A percentile compares a stretch with the other conserved stretches of the same genome.
Conservation (phyloP, 192 early-diverging fungal species). For the Funneliformis mosseae region DNA sequence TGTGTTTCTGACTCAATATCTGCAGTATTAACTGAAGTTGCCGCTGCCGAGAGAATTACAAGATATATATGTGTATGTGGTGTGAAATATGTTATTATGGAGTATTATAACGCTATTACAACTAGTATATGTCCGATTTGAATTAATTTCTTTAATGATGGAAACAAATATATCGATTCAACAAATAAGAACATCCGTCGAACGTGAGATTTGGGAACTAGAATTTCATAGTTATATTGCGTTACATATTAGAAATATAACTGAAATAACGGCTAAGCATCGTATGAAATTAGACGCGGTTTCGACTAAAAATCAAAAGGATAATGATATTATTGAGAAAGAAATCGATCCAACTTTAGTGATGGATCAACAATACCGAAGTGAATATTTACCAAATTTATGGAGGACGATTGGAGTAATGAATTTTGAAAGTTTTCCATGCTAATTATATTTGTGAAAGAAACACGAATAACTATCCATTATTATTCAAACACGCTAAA, state of each 20-base stretch:
- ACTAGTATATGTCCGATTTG: constrained; percentile 5
- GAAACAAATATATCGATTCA: no score
- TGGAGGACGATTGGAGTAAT: not conserved
- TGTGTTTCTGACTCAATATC: constrained; percentile 24
- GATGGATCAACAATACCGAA: not conserved
- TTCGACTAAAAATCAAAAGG: not conserved
- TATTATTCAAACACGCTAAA: constrained; percentile 21
- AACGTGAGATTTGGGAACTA: not conserved
- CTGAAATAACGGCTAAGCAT: not conserved
- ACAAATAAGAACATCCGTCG: not conserved
- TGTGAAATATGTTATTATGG: constrained; percentile 14
- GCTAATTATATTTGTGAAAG: not conserved
- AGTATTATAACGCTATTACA: constrained; percentile 1
- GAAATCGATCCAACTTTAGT: no score
- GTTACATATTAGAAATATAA: not conserved
- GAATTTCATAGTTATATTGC: not conserved
- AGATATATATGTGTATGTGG: constrained; percentile 35
- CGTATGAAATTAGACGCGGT: no score
- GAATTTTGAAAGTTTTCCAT: not conserved
- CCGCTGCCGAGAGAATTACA: not conserved
- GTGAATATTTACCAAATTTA: not conserved
- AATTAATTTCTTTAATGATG: no score
- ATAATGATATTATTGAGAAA: no score
- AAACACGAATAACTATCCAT: not conserved
- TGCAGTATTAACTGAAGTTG: constrained; percentile 1